Conservation (phyloP, 306 rosid species). For the Luffa acutangula region DNA sequence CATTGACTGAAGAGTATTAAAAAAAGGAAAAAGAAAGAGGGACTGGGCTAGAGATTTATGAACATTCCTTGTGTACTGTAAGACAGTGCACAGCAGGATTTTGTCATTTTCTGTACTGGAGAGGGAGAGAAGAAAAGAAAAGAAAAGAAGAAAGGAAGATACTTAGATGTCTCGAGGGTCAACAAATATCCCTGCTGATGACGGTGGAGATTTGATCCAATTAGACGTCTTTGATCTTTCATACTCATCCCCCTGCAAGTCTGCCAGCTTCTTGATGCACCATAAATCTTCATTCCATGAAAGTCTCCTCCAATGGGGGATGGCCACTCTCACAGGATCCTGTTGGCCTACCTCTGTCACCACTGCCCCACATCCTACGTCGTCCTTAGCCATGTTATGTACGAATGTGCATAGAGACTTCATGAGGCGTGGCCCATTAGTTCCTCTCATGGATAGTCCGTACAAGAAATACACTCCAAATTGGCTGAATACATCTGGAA, state of each 20-base stretch:
- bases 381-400: slow-evolving; percentile 72
- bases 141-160: neutral
- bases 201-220: slow-evolving; percentile 27
- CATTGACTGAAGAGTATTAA: neutral
- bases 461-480: slow-evolving; percentile 75
- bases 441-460: slow-evolving; percentile 71
- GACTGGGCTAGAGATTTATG: neutral
- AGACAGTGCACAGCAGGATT: slow-evolving; percentile 2
- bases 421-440: slow-evolving; percentile 43
- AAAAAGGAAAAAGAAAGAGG: neutral
- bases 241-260: neutral
- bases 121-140: neutral
- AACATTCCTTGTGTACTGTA: slow-evolving; percentile 6
- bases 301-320: slow-evolving; percentile 80
- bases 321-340: slow-evolving; percentile 62
- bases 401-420: slow-evolving; percentile 45
- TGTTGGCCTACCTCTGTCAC: slow-evolving; percentile 70
- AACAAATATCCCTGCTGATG: slow-evolving; percentile 53
- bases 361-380: slow-evolving; percentile 63
- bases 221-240: slow-evolving; percentile 14
- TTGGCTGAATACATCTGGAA: slow-evolving; percentile 65
- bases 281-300: slow-evolving; percentile 79
- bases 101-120: neutral
- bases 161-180: slow-evolving; percentile 77
- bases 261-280: slow-evolving; percentile 65